Base-by-base conservation (phyloP, 2,329 filamentous ascomycete species). In the Aquanectria penicillioides region DNA sequence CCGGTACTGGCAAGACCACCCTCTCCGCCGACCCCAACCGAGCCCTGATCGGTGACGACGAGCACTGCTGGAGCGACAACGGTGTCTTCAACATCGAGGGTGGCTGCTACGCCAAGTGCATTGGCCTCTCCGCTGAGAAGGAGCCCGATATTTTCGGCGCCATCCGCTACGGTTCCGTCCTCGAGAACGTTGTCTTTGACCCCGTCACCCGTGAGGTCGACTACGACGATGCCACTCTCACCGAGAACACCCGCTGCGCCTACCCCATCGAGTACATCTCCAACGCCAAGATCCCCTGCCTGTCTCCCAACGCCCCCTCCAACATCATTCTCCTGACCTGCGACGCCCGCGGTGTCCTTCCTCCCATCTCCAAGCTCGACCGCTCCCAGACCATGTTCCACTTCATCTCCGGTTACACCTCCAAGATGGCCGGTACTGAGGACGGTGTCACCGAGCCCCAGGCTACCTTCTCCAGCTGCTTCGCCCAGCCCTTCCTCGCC, bases 21-120 rank as follows among this genome's bases (percentile, higher is more conserved):
- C 85, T 99, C 62, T 98, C 95, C 63, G 95, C 95, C 60, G 95
- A 99, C 79, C 93, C 94, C 72, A 96, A 97, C 85, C 94, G 95
- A 76, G 89, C 92, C 66, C 83, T 99, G 74, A 99, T 99, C 72
- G 95, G 95, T 76, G 95, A 99, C 73, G 95, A 99, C 76, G 95
- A 99, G 89, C 95, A 99, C 87, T 98, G 95, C 90, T 99, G 95
- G 95, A 94, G 89, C 71, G 95, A 99, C 77, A 88, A 81, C 57
- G 95, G 95, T 78, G 89, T 99, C 76, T 99, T 99, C 90, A 99
- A 99, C 87, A 99, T 99, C 59, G 95, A 99, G 83, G 95, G 95
- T 72, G 95, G 95, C 67, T 99, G 95, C 87, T 99, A 99, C 82
- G 95, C 95, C 80, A 99, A 99, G 89, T 94, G 90, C 80, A 94